Conservation (phyloP, 2,329 filamentous ascomycete genomes). For the Cyphellophora attinorum region DNA sequence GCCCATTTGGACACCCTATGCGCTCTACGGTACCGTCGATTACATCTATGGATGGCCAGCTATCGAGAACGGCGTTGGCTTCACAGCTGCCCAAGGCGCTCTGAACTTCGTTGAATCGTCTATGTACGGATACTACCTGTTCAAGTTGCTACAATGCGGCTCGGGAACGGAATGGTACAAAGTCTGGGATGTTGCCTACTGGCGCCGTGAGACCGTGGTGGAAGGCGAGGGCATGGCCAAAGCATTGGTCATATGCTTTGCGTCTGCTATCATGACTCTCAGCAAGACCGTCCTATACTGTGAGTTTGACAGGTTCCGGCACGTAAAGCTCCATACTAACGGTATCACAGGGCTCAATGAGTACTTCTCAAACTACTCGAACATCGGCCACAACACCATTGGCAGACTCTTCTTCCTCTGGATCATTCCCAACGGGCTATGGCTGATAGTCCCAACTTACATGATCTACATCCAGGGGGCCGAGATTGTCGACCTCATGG, state of each 20-base stretch:
- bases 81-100: slow-evolving; percentile 63
- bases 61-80: slow-evolving; percentile 59
- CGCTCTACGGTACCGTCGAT: slow-evolving; percentile 70
- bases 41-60: slow-evolving; percentile 72
- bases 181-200: slow-evolving; percentile 18
- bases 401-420: slow-evolving; percentile 47
- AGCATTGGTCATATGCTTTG: slow-evolving; percentile 47
- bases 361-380: slow-evolving; percentile 48
- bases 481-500: slow-evolving; percentile 49
- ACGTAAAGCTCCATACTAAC: too few species aligned
- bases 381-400: slow-evolving; percentile 53
- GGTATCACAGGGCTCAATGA: slow-evolving; percentile 47
- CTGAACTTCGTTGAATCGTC: slow-evolving; percentile 61
- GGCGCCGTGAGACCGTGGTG: slow-evolving; percentile 5
- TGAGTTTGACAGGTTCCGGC: slow-evolving; percentile 37
- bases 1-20: slow-evolving; percentile 68
- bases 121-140: slow-evolving; percentile 56
- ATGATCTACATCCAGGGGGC: slow-evolving; percentile 50
- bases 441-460: slow-evolving; percentile 55
- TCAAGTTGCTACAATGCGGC: slow-evolving; percentile 30
- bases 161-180: slow-evolving; percentile 25
- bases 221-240: slow-evolving; percentile 39
- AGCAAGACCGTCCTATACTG: slow-evolving; percentile 61
- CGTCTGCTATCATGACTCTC: slow-evolving; percentile 52
- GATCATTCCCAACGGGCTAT: slow-evolving; percentile 57